phyloP scores from a whole-genome alignment of 78 protist species.

The Acrasis kona region DNA sequence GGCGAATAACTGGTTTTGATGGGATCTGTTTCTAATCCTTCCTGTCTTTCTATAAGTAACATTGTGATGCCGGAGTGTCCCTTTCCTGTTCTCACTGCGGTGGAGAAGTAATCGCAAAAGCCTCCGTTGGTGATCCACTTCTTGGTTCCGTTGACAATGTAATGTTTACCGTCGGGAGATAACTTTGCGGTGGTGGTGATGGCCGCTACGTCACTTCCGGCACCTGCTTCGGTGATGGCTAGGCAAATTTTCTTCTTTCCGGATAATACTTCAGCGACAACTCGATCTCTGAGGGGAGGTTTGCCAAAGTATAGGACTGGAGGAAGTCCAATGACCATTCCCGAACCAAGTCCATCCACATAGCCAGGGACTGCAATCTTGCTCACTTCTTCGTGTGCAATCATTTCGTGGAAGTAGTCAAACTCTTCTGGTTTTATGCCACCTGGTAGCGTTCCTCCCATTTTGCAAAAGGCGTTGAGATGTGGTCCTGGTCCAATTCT shows the following conservation, averaged over 20 bases:
- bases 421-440: not conserved
- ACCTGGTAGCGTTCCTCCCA: not conserved
- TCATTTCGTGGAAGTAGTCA: not conserved
- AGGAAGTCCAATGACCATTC: not conserved
- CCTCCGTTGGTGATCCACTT: constrained; percentile 65
- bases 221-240: constrained; percentile 85
- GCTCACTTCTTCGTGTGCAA: not conserved
- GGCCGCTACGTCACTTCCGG: constrained; percentile 79
- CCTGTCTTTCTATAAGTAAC: constrained; percentile 51
- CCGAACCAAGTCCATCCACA: not conserved
- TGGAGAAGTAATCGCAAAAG: constrained; percentile 42
- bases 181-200: constrained; percentile 65
- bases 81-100: constrained; percentile 24
- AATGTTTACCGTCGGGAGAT: constrained; percentile 37
- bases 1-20: constrained; percentile 86
- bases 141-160: constrained; percentile 58
- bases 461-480: too few relatives aligned
- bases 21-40: constrained; percentile 70
- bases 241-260: constrained; percentile 85
- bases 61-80: constrained; percentile 57
- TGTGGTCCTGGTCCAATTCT: too few relatives aligned
- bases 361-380: not conserved
- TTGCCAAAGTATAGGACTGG: not conserved
- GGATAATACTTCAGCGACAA: not conserved
- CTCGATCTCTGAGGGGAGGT: constrained; percentile 5